These are phyloP conservation scores for Fraxinus greggii DNA, from an alignment of 305 asterid species.

Conservation along the genomic window DNA sequence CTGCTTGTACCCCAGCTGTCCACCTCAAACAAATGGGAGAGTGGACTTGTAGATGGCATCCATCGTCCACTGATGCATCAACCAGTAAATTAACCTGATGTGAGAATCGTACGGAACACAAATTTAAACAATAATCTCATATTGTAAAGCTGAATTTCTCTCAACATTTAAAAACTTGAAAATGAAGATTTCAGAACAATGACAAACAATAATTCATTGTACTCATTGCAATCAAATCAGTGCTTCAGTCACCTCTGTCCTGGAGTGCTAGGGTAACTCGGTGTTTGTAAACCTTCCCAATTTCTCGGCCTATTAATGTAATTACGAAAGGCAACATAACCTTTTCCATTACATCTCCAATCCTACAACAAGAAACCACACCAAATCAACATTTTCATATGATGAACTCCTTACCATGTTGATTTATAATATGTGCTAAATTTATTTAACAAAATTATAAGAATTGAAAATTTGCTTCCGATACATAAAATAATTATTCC, in stretches of 20 bases:
- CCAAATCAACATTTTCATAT: conserved; percentile 15
- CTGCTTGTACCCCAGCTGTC: conserved; percentile 68
- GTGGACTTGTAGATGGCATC: conserved; percentile 69
- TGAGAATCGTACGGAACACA: conserved; percentile 65
- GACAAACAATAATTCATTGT: conserved; percentile 8
- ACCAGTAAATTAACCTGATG: conserved; percentile 95
- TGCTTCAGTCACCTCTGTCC: conserved; percentile 72
- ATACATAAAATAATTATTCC: neutral
- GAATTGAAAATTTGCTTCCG: neutral
- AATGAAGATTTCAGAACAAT: conserved; percentile 1
- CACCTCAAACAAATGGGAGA: conserved; percentile 54
- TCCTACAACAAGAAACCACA: conserved; percentile 46
- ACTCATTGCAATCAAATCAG: conserved; percentile 29
- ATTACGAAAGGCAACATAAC: conserved; percentile 82
- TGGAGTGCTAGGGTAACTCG: conserved; percentile 73
- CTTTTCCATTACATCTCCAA: conserved; percentile 93
- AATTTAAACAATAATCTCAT: conserved; percentile 49
- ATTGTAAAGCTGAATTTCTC: conserved; percentile 25
- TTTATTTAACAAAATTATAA: neutral
- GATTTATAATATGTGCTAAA: neutral
- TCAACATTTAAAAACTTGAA: neutral
- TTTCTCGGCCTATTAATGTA: conserved; percentile 79
- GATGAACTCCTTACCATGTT: neutral
- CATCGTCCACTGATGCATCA: conserved; percentile 98
- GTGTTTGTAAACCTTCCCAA: conserved; percentile 59